phyloP scores from a whole-genome alignment of 768 basidiomycete species.

The Podaxis rugospora region DNA sequence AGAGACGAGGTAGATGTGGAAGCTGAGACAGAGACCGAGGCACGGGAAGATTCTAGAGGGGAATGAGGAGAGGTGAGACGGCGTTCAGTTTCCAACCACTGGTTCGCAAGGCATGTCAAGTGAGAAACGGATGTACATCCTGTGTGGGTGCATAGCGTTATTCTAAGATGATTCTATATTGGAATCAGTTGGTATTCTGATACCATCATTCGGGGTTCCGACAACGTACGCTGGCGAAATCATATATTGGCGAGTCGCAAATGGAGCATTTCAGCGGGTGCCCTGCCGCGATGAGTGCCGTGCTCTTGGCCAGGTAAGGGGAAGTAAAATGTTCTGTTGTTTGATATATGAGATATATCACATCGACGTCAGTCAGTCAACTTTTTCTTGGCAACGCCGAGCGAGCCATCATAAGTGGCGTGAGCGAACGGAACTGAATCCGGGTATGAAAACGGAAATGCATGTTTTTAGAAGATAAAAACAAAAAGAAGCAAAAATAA shows the following conservation, averaged over 20 bases:
- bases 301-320: constrained; percentile 44
- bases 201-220: background rate
- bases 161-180: constrained; percentile 45
- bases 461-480: background rate
- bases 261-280: constrained; percentile 38
- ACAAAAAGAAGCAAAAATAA: background rate
- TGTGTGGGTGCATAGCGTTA: constrained; percentile 48
- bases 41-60: background rate
- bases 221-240: constrained; percentile 37
- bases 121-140: constrained; percentile 53
- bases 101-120: constrained; percentile 47
- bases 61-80: background rate
- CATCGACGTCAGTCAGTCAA: background rate
- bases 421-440: too few species aligned
- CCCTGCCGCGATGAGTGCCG: constrained; percentile 32
- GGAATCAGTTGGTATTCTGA: background rate
- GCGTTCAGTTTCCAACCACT: constrained; percentile 32
- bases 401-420: background rate
- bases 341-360: background rate
- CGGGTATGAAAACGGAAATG: too few species aligned
- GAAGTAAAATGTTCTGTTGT: constrained; percentile 45
- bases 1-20: background rate
- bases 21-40: background rate
- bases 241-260: constrained; percentile 36
- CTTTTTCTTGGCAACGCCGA: background rate